Conservation (phyloP, 805 yeast species). For the Priceomyces medius region DNA sequence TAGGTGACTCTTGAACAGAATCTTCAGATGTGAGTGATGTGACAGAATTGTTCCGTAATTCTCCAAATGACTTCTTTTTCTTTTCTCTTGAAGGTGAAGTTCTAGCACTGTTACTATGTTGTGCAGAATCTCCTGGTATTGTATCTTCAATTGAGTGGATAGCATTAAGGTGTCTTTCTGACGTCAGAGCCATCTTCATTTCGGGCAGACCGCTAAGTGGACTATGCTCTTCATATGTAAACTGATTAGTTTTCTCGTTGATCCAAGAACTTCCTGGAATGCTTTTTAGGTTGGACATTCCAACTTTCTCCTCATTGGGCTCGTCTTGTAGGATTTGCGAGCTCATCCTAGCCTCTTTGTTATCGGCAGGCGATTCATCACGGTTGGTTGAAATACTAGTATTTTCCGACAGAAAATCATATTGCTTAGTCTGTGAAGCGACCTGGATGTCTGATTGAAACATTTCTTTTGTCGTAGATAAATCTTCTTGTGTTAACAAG, state of each 20-base stretch:
- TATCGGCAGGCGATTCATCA: too few species aligned
- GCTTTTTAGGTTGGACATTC: too few species aligned
- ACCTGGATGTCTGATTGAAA: too few species aligned
- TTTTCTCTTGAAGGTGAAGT: constrained; percentile 8
- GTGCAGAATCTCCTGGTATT: not conserved
- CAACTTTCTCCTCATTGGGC: too few species aligned
- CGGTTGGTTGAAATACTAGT: too few species aligned
- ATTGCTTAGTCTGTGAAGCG: too few species aligned
- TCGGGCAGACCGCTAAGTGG: not conserved
- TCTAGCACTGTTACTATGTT: constrained; percentile 1
- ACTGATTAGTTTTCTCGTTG: not conserved
- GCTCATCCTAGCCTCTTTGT: too few species aligned
- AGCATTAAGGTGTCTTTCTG: not conserved
- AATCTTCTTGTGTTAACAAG: too few species aligned
- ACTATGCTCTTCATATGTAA: not conserved
- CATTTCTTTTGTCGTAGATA: too few species aligned
- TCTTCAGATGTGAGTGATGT: constrained; percentile 7
- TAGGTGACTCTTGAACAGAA: constrained; percentile 1
- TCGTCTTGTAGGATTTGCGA: too few species aligned
- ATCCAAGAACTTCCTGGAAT: not conserved
- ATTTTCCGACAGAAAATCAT: too few species aligned
- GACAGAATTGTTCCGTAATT: constrained; percentile 9
- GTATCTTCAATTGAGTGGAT: not conserved
- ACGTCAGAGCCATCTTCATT: not conserved
- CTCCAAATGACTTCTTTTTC: constrained; percentile 14